phyloP scores from a whole-genome alignment of 1,284 basidiomycete species.

The Irpex sp. region DNA sequence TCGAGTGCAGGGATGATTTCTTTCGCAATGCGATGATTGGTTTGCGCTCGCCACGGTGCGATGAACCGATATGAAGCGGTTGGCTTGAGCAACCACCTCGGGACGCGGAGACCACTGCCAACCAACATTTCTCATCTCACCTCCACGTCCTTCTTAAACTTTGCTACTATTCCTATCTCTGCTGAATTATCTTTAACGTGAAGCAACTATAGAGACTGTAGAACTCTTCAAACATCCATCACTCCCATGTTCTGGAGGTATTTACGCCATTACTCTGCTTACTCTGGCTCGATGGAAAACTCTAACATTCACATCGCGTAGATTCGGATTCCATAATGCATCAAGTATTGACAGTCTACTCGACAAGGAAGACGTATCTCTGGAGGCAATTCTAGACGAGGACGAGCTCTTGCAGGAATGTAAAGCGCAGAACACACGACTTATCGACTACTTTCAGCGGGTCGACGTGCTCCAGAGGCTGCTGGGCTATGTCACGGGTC shows the following conservation, averaged over 20 bases:
- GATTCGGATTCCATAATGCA: constrained; percentile 84
- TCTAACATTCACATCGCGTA: constrained; percentile 27
- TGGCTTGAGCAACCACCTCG: neutral
- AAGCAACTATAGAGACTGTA: neutral
- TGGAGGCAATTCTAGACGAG: constrained; percentile 93
- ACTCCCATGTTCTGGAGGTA: constrained; percentile 32
- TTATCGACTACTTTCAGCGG: constrained; percentile 83
- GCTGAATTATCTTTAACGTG: neutral
- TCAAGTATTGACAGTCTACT: constrained; percentile 80
- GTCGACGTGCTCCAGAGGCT: constrained; percentile 78
- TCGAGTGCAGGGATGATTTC: no score
- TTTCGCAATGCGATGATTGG: neutral
- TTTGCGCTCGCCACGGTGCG: neutral
- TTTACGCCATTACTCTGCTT: constrained; percentile 4
- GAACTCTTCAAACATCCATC: neutral
- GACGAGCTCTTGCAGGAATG: constrained; percentile 94
- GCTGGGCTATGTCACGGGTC: constrained; percentile 81
- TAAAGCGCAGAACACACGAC: constrained; percentile 89
- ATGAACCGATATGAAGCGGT: neutral
- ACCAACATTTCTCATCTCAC: neutral
- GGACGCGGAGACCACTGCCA: neutral
- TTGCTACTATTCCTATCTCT: neutral
- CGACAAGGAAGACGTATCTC: constrained; percentile 78
- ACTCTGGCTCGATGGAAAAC: neutral
- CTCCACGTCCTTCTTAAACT: neutral